These are phyloP conservation scores for Sugiyamaella pinicola DNA, from an alignment of 1,139 yeast species.

Conservation along the genomic window DNA sequence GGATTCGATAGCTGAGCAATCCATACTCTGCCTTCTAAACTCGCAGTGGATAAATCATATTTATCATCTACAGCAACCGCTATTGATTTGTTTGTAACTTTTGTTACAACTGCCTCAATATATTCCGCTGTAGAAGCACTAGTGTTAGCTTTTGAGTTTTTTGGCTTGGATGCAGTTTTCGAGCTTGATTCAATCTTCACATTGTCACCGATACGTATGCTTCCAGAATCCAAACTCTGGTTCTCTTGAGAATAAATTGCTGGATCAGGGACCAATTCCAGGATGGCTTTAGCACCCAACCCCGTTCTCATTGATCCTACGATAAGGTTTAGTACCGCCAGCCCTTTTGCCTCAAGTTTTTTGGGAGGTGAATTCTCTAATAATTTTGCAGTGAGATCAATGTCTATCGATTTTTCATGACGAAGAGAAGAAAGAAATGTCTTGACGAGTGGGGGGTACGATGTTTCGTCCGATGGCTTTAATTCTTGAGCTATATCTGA, in stretches of 20 bases:
- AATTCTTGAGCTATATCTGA: no score
- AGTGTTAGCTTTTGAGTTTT: conserved; percentile 21
- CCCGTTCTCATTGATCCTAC: conserved; percentile 70
- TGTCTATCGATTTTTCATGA: conserved; percentile 36
- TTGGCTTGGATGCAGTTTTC: conserved; percentile 25
- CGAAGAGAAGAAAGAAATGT: conserved; percentile 27
- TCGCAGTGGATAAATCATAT: conserved; percentile 41
- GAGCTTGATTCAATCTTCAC: conserved; percentile 37
- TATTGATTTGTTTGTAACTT: conserved; percentile 50
- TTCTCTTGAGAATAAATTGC: conserved; percentile 48
- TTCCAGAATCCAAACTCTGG: conserved; percentile 55
- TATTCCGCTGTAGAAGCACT: conserved; percentile 38
- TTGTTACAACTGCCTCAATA: conserved; percentile 64
- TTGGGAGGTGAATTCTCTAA: conserved; percentile 55
- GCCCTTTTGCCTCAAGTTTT: conserved; percentile 65
- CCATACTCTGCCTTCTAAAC: conserved; percentile 41
- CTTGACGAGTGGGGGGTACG: conserved; percentile 8
- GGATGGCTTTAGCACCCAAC: conserved; percentile 71
- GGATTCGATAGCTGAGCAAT: conserved; percentile 45
- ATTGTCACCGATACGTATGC: conserved; percentile 77
- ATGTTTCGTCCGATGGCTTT: conserved; percentile 4
- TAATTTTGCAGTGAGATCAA: conserved; percentile 38
- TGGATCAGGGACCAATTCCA: conserved; percentile 67
- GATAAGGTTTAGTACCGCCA: conserved; percentile 69
- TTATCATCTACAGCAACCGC: conserved; percentile 64